A percentile compares a stretch with the other conserved stretches of the same genome.
phyloP scores from a whole-genome alignment of 768 basidiomycete genomes.

The Dacryopinax primogenitus region DNA sequence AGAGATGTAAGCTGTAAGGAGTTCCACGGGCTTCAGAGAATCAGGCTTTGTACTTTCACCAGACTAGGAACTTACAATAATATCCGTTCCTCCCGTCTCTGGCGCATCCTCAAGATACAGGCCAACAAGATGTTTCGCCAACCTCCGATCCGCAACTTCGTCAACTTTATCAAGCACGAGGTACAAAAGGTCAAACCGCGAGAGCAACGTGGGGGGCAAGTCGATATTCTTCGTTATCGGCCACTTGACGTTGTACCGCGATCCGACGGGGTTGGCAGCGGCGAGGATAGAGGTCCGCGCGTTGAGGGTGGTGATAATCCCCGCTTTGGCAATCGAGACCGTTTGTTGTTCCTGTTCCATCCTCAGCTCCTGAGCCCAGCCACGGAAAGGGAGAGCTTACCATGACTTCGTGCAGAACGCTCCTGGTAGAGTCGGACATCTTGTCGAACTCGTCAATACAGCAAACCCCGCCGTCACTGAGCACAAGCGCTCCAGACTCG shows the following conservation, averaged over 20 bases:
- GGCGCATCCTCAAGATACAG: slow-evolving; percentile 89
- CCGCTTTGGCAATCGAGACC: slow-evolving; percentile 41
- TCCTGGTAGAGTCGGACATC: slow-evolving; percentile 37
- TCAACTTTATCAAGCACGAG: slow-evolving; percentile 92
- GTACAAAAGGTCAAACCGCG: slow-evolving; percentile 92
- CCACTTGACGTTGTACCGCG: slow-evolving; percentile 81
- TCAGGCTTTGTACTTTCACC: not conserved
- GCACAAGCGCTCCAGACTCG: slow-evolving; percentile 88
- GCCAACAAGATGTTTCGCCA: slow-evolving; percentile 86
- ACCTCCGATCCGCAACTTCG: slow-evolving; percentile 65
- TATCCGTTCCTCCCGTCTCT: slow-evolving; percentile 48
- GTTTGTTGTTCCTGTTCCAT: slow-evolving; percentile 44
- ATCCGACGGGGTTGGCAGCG: slow-evolving; percentile 93
- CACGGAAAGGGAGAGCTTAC: slow-evolving; percentile 30
- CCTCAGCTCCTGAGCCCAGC: not conserved
- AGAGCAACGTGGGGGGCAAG: slow-evolving; percentile 92
- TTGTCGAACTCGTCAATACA: slow-evolving; percentile 91
- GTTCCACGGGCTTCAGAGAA: slow-evolving; percentile 58
- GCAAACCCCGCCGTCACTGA: slow-evolving; percentile 93
- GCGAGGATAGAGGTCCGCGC: slow-evolving; percentile 53
- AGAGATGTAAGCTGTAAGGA: slow-evolving; percentile 87
- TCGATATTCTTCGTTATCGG: slow-evolving; percentile 95
- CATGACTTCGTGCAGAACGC: slow-evolving; percentile 41
- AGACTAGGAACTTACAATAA: slow-evolving; percentile 45
- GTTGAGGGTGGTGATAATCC: slow-evolving; percentile 41